phyloP scores from a whole-genome alignment of 306 rosid species.

The Vicia faba region DNA sequence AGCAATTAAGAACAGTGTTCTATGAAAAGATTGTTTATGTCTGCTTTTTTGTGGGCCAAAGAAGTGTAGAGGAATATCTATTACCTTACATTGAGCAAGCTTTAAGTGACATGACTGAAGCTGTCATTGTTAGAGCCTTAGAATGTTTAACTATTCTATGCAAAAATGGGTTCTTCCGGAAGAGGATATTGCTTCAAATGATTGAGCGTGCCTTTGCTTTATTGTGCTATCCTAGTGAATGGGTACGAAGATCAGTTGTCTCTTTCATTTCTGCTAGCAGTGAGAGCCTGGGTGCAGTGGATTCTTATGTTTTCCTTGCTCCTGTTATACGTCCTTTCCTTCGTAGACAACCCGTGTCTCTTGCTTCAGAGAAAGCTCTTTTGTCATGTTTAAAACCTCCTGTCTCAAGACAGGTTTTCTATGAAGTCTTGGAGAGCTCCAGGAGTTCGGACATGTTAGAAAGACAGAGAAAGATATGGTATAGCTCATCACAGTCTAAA shows the following conservation, averaged over 20 bases:
- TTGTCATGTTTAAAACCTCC: slow-evolving; percentile 85
- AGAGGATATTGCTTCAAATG: slow-evolving; percentile 91
- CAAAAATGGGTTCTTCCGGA: slow-evolving; percentile 73
- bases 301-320: slow-evolving; percentile 91
- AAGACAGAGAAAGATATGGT: slow-evolving; percentile 98
- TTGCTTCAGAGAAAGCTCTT: slow-evolving; percentile 81
- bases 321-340: slow-evolving; percentile 89
- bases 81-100: slow-evolving; percentile 98
- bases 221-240: slow-evolving; percentile 84
- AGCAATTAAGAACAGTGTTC: slow-evolving; percentile 86
- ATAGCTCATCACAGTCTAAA: slow-evolving; percentile 79
- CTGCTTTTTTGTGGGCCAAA: slow-evolving; percentile 94
- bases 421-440: slow-evolving; percentile 80
- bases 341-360: slow-evolving; percentile 84
- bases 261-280: slow-evolving; percentile 92
- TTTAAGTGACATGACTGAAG: slow-evolving; percentile 73
- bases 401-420: slow-evolving; percentile 71
- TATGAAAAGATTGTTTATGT: slow-evolving; percentile 92
- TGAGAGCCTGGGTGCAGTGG: slow-evolving; percentile 87
- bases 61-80: slow-evolving; percentile 99
- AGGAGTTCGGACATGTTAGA: slow-evolving; percentile 96
- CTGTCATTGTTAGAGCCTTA: slow-evolving; percentile 85
- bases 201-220: slow-evolving; percentile 88
- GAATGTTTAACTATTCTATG: slow-evolving; percentile 88
- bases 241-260: slow-evolving; percentile 92